Evolutionary conservation across 2,329 filamentous ascomycete species (phyloP), one percentile per base, ranked within the genome.

Genomic region (Trichoderma sp.): DNA sequence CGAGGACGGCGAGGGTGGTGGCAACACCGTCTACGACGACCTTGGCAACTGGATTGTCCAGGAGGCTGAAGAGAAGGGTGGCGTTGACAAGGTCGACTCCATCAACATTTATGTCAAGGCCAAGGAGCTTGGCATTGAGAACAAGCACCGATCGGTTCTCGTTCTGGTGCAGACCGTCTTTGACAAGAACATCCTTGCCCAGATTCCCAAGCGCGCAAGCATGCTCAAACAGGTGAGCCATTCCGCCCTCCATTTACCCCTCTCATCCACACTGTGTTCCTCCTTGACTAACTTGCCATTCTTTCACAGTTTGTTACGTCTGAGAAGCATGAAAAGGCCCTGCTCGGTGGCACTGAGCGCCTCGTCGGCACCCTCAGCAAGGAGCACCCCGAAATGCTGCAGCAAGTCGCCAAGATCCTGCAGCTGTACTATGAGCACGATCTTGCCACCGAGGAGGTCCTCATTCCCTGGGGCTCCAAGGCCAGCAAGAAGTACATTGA

Each of bases 401-500:
- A 77, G 83, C 83, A 92, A 78, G 86, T 98, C 71, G 91, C 94
- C 72, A 93, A 93, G 80, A 92, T 99, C 75, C 86, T 99, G 72
- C 88, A 97, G 80, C 87, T 91, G 76, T 91, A 95, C 83, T 99
- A 98, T 82, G 89, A 97, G 82, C 86, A 93, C 76, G 96, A 99
- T 74, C 86, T 99, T 67, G 84, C 97, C 75, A 89, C 87, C 63
- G 96, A 99, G 84, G 94, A 97, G 72, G 88, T 94, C 18, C 89
- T 97, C 78, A 92, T 90, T 81, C 90, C 91, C 75, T 99, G 96
- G 95, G 95, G 94, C 73, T 87, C 88, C 78, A 97, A 96, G 86
- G 94, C 95, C 70, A 97, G 93, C 88, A 97, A 97, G 90, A 97
- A 97, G 85, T 98, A 98, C 79, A 92, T 96, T 75, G 95, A 98